A percentile compares a stretch with the other conserved stretches of the same genome.
Conservation (phyloP, 2,329 filamentous ascomycete genomes). For the Rhynchosporium secalis region DNA sequence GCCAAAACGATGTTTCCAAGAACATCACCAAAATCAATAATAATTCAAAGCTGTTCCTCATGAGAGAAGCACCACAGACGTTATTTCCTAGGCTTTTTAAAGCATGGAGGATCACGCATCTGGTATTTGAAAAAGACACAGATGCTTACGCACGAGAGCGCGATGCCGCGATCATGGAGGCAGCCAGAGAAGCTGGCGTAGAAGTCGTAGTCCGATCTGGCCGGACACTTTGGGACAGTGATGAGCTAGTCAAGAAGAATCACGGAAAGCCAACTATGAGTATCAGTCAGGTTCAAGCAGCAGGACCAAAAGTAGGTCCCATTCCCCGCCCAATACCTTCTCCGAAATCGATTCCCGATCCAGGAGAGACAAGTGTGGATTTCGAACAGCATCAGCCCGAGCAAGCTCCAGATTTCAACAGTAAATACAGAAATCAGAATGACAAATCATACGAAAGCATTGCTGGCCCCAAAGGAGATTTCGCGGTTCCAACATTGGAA, state of each 20-base stretch:
- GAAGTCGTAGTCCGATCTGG: constrained; percentile 65
- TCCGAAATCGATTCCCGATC: constrained; percentile 61
- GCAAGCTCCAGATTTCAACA: constrained; percentile 60
- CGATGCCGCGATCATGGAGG: constrained; percentile 57
- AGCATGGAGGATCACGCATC: constrained; percentile 70
- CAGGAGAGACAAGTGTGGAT: constrained; percentile 60
- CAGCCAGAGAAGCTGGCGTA: constrained; percentile 66
- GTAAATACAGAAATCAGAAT: constrained; percentile 50
- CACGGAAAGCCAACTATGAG: constrained; percentile 73
- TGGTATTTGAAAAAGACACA: constrained; percentile 79
- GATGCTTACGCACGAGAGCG: constrained; percentile 69
- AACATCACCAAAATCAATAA: constrained; percentile 69
- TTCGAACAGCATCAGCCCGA: constrained; percentile 58
- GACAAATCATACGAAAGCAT: constrained; percentile 62
- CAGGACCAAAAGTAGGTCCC: constrained; percentile 61
- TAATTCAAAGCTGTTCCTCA: constrained; percentile 69
- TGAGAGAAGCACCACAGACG: constrained; percentile 71
- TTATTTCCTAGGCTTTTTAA: constrained; percentile 72
- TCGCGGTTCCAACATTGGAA: constrained; percentile 67
- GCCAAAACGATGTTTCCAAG: constrained; percentile 67
- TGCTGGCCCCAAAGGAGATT: constrained; percentile 67
- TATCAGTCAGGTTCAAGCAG: constrained; percentile 64
- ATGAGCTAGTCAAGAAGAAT: constrained; percentile 65
- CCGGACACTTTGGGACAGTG: constrained; percentile 72
- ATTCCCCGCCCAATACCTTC: constrained; percentile 61